Percentiles rank a stretch among this genome's conserved stretches.
Evolutionary conservation across 1,284 basidiomycete genomes (phyloP).

Genomic region (Cryptococcus sp.): DNA sequence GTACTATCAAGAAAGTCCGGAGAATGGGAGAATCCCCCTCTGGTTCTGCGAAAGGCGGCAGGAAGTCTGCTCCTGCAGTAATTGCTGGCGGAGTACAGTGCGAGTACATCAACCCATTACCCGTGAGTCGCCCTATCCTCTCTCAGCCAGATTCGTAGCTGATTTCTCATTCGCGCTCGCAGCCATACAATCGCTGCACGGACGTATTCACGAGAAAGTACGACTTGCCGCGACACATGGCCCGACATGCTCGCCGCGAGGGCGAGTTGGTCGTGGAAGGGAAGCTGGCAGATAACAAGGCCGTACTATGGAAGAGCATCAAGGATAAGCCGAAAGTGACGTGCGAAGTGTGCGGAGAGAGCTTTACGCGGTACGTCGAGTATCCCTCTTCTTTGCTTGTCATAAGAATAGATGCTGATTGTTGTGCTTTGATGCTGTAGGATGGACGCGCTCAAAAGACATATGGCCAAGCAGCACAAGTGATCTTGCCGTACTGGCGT

Average conservation of each 20-base stretch:
- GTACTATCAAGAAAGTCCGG: conserved; percentile 24
- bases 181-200: conserved; percentile 50
- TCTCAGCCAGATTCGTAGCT: background rate
- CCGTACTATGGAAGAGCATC: conserved; percentile 48
- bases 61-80: conserved; percentile 9
- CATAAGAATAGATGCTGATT: background rate
- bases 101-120: conserved; percentile 49
- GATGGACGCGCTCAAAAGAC: conserved; percentile 50
- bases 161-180: background rate
- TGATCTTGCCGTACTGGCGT: too few relatives aligned
- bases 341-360: conserved; percentile 44
- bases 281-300: conserved; percentile 45
- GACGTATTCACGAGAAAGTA: conserved; percentile 52
- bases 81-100: conserved; percentile 42
- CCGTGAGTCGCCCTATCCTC: conserved; percentile 26
- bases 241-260: conserved; percentile 47
- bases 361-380: conserved; percentile 43
- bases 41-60: conserved; percentile 15
- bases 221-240: conserved; percentile 51
- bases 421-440: conserved; percentile 16
- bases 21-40: conserved; percentile 20
- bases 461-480: conserved; percentile 47
- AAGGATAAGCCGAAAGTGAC: conserved; percentile 49
- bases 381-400: background rate
- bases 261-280: conserved; percentile 50